A percentile compares a stretch with the other conserved stretches of the same genome.
Conservation (phyloP, 2,329 filamentous ascomycete genomes). For the Colletotrichum plurivorum region DNA sequence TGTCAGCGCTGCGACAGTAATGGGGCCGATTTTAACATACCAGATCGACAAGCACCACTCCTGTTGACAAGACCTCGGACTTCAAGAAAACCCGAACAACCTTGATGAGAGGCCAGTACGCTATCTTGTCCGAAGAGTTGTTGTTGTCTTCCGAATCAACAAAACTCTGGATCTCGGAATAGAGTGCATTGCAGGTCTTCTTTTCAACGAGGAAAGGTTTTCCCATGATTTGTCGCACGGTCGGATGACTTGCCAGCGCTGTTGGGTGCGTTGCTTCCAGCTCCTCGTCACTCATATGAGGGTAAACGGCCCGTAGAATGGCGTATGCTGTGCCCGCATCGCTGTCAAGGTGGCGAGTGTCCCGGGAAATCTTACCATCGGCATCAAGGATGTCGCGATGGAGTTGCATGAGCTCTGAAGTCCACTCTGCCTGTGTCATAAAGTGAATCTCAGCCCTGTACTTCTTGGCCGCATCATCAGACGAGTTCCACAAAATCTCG, state of each 20-base stretch:
- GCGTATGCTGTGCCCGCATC: slow-evolving; percentile 58
- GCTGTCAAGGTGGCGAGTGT: slow-evolving; percentile 56
- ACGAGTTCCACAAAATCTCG: slow-evolving; percentile 70
- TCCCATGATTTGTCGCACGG: slow-evolving; percentile 12
- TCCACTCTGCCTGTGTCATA: slow-evolving; percentile 66
- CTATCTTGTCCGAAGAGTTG: slow-evolving; percentile 36
- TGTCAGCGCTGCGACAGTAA: slow-evolving; percentile 31
- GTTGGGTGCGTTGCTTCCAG: background rate
- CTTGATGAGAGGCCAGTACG: slow-evolving; percentile 67
- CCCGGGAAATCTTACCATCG: slow-evolving; percentile 53
- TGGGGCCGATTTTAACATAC: slow-evolving; percentile 44
- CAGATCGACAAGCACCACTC: slow-evolving; percentile 60
- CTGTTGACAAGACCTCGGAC: slow-evolving; percentile 51
- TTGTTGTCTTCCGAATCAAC: slow-evolving; percentile 24
- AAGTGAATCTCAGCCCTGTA: slow-evolving; percentile 73
- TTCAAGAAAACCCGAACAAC: slow-evolving; percentile 59
- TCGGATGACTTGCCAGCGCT: background rate
- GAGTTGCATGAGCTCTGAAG: slow-evolving; percentile 63
- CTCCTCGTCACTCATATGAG: slow-evolving; percentile 40
- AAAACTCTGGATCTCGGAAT: slow-evolving; percentile 14
- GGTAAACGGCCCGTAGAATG: slow-evolving; percentile 63
- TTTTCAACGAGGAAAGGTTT: slow-evolving; percentile 5
- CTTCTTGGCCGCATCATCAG: slow-evolving; percentile 47
- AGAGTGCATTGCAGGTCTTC: slow-evolving; percentile 2
- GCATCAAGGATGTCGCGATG: slow-evolving; percentile 62